Evolutionary conservation across 495 filamentous ascomycete species (phyloP), one percentile per base, ranked within the genome.

Genomic region (Penicillium crystallinum): DNA sequence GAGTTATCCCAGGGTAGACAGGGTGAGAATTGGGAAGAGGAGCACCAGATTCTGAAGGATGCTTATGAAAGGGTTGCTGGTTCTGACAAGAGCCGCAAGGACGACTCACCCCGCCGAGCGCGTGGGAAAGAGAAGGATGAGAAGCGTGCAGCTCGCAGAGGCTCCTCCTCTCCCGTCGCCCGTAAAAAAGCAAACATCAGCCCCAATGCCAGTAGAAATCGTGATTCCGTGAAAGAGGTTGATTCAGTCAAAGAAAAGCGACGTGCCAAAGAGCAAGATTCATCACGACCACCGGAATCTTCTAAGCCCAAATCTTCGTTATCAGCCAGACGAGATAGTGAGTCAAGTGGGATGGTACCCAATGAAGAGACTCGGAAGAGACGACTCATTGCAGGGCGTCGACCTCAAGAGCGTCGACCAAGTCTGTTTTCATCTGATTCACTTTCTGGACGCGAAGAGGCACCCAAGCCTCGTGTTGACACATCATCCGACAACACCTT

Each of bases 21-120:
- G 48, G 91, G 93, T 1, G 87, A 90, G 33, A 82, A 86, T 46
- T 97, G 91, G 92, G 84, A 91, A 62, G 85, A 91, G 56, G 93
- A 98, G 65, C 82, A 85, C 46, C 78, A 87, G n/a, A 70, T 95
- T 39, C 69, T 98, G 39, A 88, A 90, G 64, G 74, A 81, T 31
- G 88, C 90, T 5, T 92, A 86, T 54, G 87, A 96, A 35, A 80
- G 82, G 18, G 81, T 78, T 59, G 27, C 48, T 14, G 79, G 69
- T 61, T 70, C 48, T 52, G 70, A 65, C 37, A 75, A 76, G 47
- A 61, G 56, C 15, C 68, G 71, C 25, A 77, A 72, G 35, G 57
- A 63, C 15, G 65, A 70, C 57, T 66, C 75, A 19, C 83, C 84
- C 6, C 77, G 78, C 25, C 78, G 81, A 39, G 77, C 81, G 14